Percentiles rank a stretch among this genome's conserved stretches.
phyloP scores from a whole-genome alignment of 2,329 filamentous ascomycete species.

The Phialocephala subalpina region DNA sequence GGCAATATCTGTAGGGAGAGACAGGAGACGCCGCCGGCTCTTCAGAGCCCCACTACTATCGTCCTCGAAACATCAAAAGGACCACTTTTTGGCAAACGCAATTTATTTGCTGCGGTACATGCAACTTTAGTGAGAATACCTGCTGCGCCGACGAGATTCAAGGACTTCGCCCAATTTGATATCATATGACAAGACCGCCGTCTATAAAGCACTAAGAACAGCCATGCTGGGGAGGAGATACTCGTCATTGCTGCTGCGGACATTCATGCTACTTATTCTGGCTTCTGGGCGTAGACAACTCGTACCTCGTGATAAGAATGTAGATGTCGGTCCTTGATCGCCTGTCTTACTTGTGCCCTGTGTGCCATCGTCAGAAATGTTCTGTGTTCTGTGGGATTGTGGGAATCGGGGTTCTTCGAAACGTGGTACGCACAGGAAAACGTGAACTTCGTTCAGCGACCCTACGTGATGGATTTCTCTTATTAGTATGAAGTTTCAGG shows the following conservation, averaged over 20 bases:
- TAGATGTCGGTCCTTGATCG: constrained; percentile 26
- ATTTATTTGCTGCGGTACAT: constrained; percentile 6
- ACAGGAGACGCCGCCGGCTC: background rate
- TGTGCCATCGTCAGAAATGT: constrained; percentile 13
- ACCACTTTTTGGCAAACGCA: background rate
- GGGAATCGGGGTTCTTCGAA: background rate
- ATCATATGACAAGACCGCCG: constrained; percentile 1
- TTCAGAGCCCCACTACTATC: background rate
- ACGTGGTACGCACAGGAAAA: constrained; percentile 34
- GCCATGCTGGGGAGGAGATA: background rate
- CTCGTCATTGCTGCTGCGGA: constrained; percentile 2
- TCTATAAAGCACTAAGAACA: background rate
- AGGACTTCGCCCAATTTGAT: background rate
- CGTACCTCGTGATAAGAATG: constrained; percentile 37
- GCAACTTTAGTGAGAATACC: background rate
- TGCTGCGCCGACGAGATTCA: background rate
- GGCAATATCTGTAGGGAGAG: background rate
- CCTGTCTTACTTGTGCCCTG: constrained; percentile 35
- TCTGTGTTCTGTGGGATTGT: background rate
- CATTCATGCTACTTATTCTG: constrained; percentile 17
- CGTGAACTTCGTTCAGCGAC: constrained; percentile 34
- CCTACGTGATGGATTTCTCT: constrained; percentile 25
- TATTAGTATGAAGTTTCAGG: constrained; percentile 24
- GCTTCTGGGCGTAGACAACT: constrained; percentile 36
- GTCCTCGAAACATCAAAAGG: background rate